Evolutionary conservation across 768 basidiomycete species (phyloP), one percentile per base, ranked within the genome.

Genomic region (Termitomyces sp.): DNA sequence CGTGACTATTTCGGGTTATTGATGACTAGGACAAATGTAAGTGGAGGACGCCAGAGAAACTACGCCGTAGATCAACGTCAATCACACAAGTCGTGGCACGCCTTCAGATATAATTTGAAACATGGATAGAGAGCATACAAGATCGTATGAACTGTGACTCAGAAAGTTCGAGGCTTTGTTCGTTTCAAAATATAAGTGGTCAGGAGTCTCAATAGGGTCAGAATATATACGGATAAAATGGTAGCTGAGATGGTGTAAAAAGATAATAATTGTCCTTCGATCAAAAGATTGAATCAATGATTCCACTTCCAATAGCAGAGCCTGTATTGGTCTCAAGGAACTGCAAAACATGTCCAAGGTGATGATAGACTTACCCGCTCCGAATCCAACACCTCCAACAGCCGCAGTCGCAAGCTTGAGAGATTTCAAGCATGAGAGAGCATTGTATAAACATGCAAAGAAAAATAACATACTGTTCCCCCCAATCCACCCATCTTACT

Each of bases 321-420:
- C 81, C 81, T 81, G 58, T 11, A 9, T 37, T 18, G 22, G 13
- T 24, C 20, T 44, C 6, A 37, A 31, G 6, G 13, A n/a, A 12
- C 18, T 20, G 6, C 30, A 36, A 39, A 46, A n/a, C 20, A 27
- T 13, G 0, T 53, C 6, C 13, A 16, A 39, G 15, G 20, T 1
- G 44, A 31, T 12, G 27, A 8, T 2, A 63, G 4, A 36, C 70
- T 61, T 53, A 85, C 88, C 88, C 62, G 86, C 88, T 59, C 89
- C 88, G 64, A 90, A 89, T 2, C 89, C 89, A 53, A 83, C 79
- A 65, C 89, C 89, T 37, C 88, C 88, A 9, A 71, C 82, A 18
- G 83, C 81, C 49, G 82, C 78, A 53, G 81, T 74, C 6, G 81
- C 82, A 64, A 83, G 70, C 82, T 79, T 15, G 42, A 22, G 41